These are phyloP conservation scores for Bocquillonia castaneifolia DNA, from an alignment of 441 rosid genomes.

Conservation along the genomic window DNA sequence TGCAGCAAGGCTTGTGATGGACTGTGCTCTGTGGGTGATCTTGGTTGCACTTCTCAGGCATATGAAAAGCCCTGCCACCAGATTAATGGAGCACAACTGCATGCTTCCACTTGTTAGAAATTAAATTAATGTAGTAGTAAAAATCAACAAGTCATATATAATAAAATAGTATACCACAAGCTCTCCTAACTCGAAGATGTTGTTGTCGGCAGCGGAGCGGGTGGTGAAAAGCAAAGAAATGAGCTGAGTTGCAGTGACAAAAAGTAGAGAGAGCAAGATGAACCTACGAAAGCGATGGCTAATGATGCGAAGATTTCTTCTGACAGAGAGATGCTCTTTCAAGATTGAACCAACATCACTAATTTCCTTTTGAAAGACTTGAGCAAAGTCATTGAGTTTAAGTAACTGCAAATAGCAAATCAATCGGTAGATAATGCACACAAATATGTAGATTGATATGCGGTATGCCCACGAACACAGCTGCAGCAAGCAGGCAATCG, in stretches of 20 bases:
- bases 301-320: conserved; percentile 64
- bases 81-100: conserved; percentile 77
- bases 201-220: conserved; percentile 47
- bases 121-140: neutral
- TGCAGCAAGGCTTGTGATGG: conserved; percentile 78
- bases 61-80: conserved; percentile 74
- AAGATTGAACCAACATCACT: conserved; percentile 59
- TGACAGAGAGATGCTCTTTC: conserved; percentile 53
- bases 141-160: too few relatives aligned
- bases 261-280: conserved; percentile 49
- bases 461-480: conserved; percentile 78
- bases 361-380: conserved; percentile 61
- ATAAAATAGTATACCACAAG: conserved; percentile 67
- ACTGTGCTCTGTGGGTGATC: conserved; percentile 80
- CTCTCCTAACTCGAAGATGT: conserved; percentile 77
- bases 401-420: conserved; percentile 68
- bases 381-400: conserved; percentile 66
- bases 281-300: conserved; percentile 79
- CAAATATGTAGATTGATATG: conserved; percentile 54
- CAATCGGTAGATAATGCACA: conserved; percentile 60
- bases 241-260: conserved; percentile 77
- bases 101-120: neutral
- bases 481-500: conserved; percentile 56
- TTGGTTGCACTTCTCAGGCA: conserved; percentile 77
- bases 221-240: conserved; percentile 53